Base-by-base conservation (phyloP, 805 yeast genomes). In the Ogataea allantospora region DNA sequence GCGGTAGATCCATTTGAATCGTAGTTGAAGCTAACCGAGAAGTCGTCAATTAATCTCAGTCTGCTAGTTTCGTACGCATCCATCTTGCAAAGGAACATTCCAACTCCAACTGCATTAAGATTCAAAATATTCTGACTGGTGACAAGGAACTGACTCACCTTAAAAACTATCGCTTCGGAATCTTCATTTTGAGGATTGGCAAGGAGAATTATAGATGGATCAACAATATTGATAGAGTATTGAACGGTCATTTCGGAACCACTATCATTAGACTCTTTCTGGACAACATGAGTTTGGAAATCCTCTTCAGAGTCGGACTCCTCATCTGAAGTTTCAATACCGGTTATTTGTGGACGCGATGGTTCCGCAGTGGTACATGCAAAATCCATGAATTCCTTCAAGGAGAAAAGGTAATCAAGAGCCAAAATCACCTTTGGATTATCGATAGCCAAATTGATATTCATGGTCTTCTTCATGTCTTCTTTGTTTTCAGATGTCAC, bases 151-250 rank as follows among this genome's bases (percentile, higher is more conserved):
- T 89, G 96, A 42, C 83, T 95, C 10, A 88, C 78, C 53, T 86
- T 85, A 65, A 93, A 83, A 2, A 91, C 96, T 43, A 91, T 74
- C 0, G 98, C 98, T 51, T 89, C 95, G 0, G 95, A 77, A 43
- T 79, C 71, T 2, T 62, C 56, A 6, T 71, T 67, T 1, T 81
- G 71, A 0, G 96, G 86, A 56, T 91, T 85, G 0, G 96, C 95
- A 28, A 93, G 62, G 20, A 93, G 62, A 13, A 87, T 77, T 13
- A 91, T 68, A 0, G 95, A 86, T 0, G 91, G 80, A 38, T 87
- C 82, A 5, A 80, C 78, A 27, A 93, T 62, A 52, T 85, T 88
- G 24, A 91, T 40, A 6, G 46, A 37, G 30, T 44, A 45, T 12
- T 32, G 43, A 14, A 44, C 30, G 6, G 19, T 26, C 25, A 35